Conservation (phyloP, 257 asterid species). For the Linderniella brevidens region DNA sequence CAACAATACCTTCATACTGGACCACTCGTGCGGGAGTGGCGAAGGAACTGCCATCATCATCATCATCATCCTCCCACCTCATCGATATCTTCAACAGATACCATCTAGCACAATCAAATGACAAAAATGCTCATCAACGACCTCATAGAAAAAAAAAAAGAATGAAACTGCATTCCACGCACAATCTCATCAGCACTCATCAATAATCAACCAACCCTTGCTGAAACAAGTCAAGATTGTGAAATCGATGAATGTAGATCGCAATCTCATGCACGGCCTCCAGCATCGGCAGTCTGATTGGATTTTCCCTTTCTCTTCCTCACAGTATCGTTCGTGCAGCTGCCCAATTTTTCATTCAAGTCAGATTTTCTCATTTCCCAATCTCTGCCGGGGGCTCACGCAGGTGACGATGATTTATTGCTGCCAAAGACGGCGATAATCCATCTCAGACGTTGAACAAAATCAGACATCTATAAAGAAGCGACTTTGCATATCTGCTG, state of each 20-base stretch:
- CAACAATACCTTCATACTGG: slow-evolving; percentile 69
- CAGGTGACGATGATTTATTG: no score
- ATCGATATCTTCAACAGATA: slow-evolving; percentile 73
- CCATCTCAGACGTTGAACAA: no score
- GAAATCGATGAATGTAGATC: slow-evolving; percentile 85
- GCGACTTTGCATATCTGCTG: no score
- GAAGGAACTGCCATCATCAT: slow-evolving; percentile 26
- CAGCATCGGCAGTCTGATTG: slow-evolving; percentile 24
- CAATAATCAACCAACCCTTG: slow-evolving; percentile 54
- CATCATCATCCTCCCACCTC: slow-evolving; percentile 84
- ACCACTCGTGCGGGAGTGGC: slow-evolving; percentile 91
- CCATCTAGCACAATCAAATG: slow-evolving; percentile 34
- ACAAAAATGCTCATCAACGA: not conserved
- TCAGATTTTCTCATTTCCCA: no score
- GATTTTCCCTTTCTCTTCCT: no score
- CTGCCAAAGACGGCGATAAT: no score
- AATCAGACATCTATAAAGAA: no score
- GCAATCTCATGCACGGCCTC: slow-evolving; percentile 81
- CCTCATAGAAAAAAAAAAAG: not conserved
- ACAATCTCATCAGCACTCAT: no score
- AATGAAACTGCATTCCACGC: slow-evolving; percentile 8
- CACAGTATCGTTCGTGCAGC: no score
- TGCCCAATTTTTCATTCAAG: no score
- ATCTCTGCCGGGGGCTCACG: no score
- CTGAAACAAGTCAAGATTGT: slow-evolving; percentile 90